Evolutionary conservation across 2,329 filamentous ascomycete genomes (phyloP), one percentile per base, ranked within the genome.

Genomic region (Thielaviopsis punctulata): DNA sequence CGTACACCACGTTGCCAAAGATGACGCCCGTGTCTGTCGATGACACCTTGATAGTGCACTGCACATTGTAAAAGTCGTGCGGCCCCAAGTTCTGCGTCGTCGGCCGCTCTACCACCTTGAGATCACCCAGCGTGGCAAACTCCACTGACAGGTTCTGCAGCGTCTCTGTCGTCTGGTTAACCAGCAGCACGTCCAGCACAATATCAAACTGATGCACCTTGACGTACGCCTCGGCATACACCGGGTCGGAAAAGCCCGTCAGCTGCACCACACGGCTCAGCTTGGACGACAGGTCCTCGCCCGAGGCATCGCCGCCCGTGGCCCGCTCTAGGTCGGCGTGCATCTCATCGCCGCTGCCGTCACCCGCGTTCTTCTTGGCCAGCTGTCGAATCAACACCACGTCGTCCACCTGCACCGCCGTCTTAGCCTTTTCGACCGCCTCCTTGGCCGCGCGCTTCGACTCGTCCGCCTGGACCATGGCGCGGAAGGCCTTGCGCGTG

Each of bases 161-260:
- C 2, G 92, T 98, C 63, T 96, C 90, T 13, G 84, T 86, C 0
- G 92, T 96, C 68, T 98, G 92, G 67, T 98, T 98, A 62, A 98
- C 92, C 21, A 98, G 75, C 2, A 98, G 77, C 8, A 98, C 92
- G 62, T 98, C 92, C 23, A 98, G 76, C 15, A 98, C 84, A 61
- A 98, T 98, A 63, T 98, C 92, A 62, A 98, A 98, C 66, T 98
- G 92, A 65, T 96, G 89, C 9, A 98, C 90, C 65, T 94, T 95
- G 62, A 98, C 90, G 61, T 98, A 98, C 4, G 92, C 92, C 68
- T 98, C 92, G n/a, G 87, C 92, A 61, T 98, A 98, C 13, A 98
- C 92, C 1, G 92, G 84, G 63, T 98, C 92, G 0, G 92, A 96
- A 75, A 98, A 98, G 56, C 92, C 92, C 18, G 92, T 98, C 45